Conservation (phyloP, 371 early-diverging fungal genomes). For the Phascolomyces articulosus region DNA sequence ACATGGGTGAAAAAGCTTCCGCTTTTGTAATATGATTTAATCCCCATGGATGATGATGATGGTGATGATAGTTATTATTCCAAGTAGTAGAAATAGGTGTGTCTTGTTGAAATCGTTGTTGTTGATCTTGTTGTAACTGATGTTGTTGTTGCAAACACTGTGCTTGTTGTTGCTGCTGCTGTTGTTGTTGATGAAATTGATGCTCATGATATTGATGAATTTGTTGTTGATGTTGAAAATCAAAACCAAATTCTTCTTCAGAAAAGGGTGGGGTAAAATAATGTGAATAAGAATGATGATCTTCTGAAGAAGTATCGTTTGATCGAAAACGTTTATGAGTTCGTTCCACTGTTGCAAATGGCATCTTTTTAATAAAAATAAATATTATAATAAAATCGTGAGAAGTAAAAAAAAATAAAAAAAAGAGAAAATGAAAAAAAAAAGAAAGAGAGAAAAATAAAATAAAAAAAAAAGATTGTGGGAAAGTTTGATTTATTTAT, state of each 20-base stretch:
- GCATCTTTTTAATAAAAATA: conserved; percentile 16
- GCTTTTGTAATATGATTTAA: background rate
- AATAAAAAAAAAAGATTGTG: conserved; percentile 7
- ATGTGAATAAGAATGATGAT: background rate
- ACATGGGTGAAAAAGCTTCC: conserved; percentile 1
- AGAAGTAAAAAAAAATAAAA: conserved; percentile 5
- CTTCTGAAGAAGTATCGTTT: conserved; percentile 2
- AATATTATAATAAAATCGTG: background rate
- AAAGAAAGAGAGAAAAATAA: background rate
- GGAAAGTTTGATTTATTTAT: conserved; percentile 11
- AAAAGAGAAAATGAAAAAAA: background rate
- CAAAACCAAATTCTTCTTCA: background rate
- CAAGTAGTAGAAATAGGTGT: background rate
- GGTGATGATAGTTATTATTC: background rate
- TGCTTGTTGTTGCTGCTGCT: background rate
- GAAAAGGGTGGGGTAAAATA: conserved; percentile 9
- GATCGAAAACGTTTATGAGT: conserved; percentile 20
- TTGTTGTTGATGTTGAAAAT: background rate
- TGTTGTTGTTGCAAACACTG: background rate
- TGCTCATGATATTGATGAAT: background rate
- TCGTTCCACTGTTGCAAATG: conserved; percentile 17
- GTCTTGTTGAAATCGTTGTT: background rate
- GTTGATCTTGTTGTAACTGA: background rate
- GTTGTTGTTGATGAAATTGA: too few species aligned
- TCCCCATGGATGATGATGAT: background rate